Evolutionary conservation across 2,329 filamentous ascomycete genomes (phyloP).

Genomic region (Xylaria sp.): DNA sequence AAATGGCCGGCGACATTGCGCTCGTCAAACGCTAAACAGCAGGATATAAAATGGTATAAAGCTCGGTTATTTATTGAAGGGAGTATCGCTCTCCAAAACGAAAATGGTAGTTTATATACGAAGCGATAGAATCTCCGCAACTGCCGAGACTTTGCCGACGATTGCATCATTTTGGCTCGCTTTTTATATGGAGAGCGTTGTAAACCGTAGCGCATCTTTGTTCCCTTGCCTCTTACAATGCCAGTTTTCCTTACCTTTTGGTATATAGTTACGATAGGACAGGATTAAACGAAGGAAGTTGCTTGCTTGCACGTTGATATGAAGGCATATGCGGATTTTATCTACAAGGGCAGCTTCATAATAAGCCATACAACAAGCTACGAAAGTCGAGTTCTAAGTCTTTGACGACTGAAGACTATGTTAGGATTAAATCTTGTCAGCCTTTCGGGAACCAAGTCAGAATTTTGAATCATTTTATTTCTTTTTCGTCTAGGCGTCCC

Average conservation of each 20-base stretch:
- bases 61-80: neutral
- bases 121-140: slow-evolving; percentile 12
- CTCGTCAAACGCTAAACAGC: neutral
- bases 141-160: slow-evolving; percentile 35
- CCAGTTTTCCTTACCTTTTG: neutral
- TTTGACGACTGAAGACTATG: neutral
- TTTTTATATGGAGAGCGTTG: neutral
- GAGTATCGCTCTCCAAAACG: neutral
- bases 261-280: neutral
- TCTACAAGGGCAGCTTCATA: neutral
- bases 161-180: slow-evolving; percentile 37
- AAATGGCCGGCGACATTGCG: slow-evolving; percentile 16
- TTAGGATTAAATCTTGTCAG: neutral
- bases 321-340: neutral
- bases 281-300: neutral
- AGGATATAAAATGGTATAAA: neutral
- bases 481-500: slow-evolving; percentile 11
- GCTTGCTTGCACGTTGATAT: neutral
- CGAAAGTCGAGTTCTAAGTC: neutral
- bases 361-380: neutral
- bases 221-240: neutral
- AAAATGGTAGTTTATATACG: slow-evolving; percentile 10
- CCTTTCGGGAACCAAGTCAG: neutral
- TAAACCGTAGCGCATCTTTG: neutral
- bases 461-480: neutral